Conservation (phyloP, 139 green algal species). For the Dunaliella sp. region DNA sequence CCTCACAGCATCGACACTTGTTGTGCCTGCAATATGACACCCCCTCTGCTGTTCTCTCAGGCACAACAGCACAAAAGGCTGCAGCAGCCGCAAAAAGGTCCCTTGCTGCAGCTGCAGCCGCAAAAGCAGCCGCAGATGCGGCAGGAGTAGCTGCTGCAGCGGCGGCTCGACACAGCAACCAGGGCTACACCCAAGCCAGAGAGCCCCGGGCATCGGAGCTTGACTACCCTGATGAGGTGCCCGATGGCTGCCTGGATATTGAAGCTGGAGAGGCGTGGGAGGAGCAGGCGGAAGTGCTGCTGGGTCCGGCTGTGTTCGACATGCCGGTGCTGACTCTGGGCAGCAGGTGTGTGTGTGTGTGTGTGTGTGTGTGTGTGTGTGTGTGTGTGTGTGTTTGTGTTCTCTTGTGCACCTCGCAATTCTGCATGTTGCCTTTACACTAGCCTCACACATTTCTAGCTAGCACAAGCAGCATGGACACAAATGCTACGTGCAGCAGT, state of each 20-base stretch:
- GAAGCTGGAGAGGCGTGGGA: neutral
- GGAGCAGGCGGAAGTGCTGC: neutral
- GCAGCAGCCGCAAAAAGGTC: neutral
- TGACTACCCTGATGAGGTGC: neutral
- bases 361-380: neutral
- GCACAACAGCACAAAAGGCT: neutral
- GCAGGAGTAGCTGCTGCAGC: neutral
- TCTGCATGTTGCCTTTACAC: too few species aligned
- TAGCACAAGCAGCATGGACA: too few species aligned
- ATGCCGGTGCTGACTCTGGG: neutral
- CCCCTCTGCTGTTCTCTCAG: neutral
- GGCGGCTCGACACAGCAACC: neutral
- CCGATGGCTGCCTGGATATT: neutral
- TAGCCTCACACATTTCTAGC: too few species aligned
- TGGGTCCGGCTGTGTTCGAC: neutral
- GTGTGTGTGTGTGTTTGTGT: too few species aligned
- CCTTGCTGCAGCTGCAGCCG: neutral
- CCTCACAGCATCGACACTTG: neutral
- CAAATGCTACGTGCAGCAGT: too few species aligned
- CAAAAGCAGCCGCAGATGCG: neutral
- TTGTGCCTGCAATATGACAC: neutral
- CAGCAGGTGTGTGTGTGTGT: neutral
- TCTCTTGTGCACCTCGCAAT: too few species aligned
- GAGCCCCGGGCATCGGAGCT: neutral
- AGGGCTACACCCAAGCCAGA: neutral